Evolutionary conservation across 306 rosid species (phyloP).

Genomic region (Leucaena leucocephala): DNA sequence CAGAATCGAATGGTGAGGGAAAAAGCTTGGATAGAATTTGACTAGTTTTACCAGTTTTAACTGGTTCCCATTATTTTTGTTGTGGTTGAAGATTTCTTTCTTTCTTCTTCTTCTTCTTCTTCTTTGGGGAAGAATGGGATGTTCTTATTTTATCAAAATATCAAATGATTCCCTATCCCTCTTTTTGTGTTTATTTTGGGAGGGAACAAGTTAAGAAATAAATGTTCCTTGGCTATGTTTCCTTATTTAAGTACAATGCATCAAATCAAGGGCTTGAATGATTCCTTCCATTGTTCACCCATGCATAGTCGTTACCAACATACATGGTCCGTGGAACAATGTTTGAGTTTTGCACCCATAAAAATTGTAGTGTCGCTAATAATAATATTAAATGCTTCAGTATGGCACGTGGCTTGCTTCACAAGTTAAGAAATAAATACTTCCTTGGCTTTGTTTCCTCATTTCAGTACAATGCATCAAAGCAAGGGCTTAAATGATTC

Average conservation of each 20-base stretch:
- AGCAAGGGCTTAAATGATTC: neutral
- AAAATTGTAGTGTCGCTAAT: too few species aligned
- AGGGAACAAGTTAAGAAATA: neutral
- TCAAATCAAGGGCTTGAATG: too few species aligned
- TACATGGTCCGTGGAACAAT: too few species aligned
- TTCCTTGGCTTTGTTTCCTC: slow-evolving; percentile 16
- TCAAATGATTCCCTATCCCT: neutral
- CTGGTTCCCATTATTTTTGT: neutral
- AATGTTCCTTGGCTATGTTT: slow-evolving; percentile 16
- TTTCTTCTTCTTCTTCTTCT: neutral
- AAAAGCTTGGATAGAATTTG: neutral
- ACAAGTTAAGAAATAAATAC: too few species aligned
- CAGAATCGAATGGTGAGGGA: neutral
- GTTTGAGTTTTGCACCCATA: too few species aligned
- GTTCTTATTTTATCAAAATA: slow-evolving; percentile 1
- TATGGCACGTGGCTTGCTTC: too few species aligned
- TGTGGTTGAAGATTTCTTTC: neutral
- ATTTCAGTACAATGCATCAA: neutral
- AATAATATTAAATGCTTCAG: too few species aligned
- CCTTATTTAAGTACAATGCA: neutral
- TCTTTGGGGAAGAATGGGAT: neutral
- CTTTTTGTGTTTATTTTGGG: neutral
- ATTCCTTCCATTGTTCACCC: too few species aligned
- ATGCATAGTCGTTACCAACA: too few species aligned
- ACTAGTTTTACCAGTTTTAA: neutral